Evolutionary conservation across 768 basidiomycete species (phyloP), one percentile per base, ranked within the genome.

Genomic region (Auriscalpium microsporum): DNA sequence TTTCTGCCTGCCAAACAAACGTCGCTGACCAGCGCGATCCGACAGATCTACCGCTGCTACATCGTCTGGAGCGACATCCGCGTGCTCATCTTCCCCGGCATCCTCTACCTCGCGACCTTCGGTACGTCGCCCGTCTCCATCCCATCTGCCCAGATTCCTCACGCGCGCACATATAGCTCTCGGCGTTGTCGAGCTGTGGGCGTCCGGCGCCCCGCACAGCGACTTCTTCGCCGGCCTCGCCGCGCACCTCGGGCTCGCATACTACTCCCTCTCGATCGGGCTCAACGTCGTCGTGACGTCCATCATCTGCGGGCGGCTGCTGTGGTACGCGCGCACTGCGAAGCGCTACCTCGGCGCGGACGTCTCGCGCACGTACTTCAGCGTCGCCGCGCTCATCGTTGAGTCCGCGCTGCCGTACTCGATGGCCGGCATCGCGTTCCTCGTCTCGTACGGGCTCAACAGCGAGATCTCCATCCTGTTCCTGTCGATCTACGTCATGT

Each of bases 1-100:
- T 40, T 10, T 16, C n/a, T 4, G 4, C 28, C 28, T 28, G 28
- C 28, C 28, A 28, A 28, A 28, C 28, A 28, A 28, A 28, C 28
- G 7, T 28, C 28, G 28, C 5, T 28, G 28, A 28, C 7, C 28
- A 28, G 7, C 28, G 28, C 16, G 48, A 4, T 2, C 4, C 1
- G 17, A 23, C 55, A 76, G 75, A 64, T 76, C 35, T 68, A 72
- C 53, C 72, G 73, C n/a, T 72, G 70, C 55, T 70, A 57, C 37
- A 61, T 71, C 33, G 59, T 76, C 16, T 75, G 71, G 65, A 42
- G 40, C 40, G 40, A 42, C 40, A 54, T 53, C 23, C 51, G 54
- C 47, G 23, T 59, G 28, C 23, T 62, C 36, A 9, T 56, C n/a
- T 21, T 58, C 40, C 61, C 61, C 0, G 28, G 38, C 28, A 17